phyloP scores from a whole-genome alignment of 805 yeast species.

The Saccharomycopsis amapae region DNA sequence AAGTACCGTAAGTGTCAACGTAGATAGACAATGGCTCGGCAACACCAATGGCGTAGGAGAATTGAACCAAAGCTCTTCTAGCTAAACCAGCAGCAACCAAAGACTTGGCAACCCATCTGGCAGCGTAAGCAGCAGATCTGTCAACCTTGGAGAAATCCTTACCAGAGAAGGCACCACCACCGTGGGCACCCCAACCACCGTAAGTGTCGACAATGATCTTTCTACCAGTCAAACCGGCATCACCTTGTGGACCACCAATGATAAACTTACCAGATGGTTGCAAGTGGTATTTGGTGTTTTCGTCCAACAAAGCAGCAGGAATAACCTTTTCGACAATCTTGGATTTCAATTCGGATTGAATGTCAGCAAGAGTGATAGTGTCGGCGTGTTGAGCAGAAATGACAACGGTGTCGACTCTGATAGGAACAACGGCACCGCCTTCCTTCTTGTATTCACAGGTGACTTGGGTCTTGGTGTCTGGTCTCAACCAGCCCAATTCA shows the following conservation, averaged over 20 bases:
- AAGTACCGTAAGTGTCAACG: constrained; percentile 98
- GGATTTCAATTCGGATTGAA: constrained; percentile 69
- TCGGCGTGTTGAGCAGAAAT: constrained; percentile 98
- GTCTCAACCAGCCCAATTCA: constrained; percentile 92
- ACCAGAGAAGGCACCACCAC: constrained; percentile 99
- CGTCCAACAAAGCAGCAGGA: constrained; percentile 86
- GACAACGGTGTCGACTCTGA: constrained; percentile 96
- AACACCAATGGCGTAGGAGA: constrained; percentile 99
- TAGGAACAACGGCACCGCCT: constrained; percentile 90
- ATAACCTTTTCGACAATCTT: constrained; percentile 88
- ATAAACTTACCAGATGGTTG: constrained; percentile 99
- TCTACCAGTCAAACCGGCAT: constrained; percentile 99
- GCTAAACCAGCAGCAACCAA: constrained; percentile 91
- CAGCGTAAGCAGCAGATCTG: constrained; percentile 99
- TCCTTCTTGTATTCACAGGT: constrained; percentile 94
- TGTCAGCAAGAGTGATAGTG: constrained; percentile 85
- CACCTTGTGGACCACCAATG: constrained; percentile 99
- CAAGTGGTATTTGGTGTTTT: constrained; percentile 92
- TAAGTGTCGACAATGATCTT: constrained; percentile 99
- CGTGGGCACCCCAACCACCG: constrained; percentile 99
- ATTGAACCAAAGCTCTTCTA: constrained; percentile 95
- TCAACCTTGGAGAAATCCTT: constrained; percentile 99
- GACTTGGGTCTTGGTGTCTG: constrained; percentile 99
- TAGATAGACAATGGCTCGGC: constrained; percentile 98
- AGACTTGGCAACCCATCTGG: constrained; percentile 99